A percentile compares a stretch with the other conserved stretches of the same genome.
Evolutionary conservation across 192 early-diverging fungal genomes (phyloP).

Genomic region (Physocladia obscura): DNA sequence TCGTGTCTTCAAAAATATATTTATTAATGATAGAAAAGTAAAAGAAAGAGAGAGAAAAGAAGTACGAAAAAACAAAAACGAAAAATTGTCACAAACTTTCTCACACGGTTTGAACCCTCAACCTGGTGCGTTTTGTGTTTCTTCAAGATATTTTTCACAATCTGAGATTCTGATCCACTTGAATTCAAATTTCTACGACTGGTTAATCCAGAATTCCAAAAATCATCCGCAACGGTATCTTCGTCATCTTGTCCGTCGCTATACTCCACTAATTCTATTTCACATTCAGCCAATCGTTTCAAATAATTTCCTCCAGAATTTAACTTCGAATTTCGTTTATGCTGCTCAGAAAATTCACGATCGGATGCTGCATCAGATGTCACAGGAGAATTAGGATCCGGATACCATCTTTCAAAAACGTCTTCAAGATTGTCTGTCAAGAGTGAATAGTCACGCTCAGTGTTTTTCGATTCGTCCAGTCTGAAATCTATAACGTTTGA

Average conservation of each 20-base stretch:
- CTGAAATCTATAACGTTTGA: neutral
- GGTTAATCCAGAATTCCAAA: neutral
- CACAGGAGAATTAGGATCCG: no score
- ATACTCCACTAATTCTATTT: neutral
- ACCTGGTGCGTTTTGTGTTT: neutral
- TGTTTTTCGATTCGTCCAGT: neutral
- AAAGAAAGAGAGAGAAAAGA: neutral
- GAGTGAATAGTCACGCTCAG: neutral
- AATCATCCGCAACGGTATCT: neutral
- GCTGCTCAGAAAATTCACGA: no score
- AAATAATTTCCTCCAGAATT: no score
- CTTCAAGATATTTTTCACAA: neutral
- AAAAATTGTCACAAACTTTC: neutral
- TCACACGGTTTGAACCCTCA: neutral
- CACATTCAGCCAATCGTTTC: no score
- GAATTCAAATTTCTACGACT: neutral
- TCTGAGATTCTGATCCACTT: neutral
- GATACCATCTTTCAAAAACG: neutral
- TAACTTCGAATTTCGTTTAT: no score
- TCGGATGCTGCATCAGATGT: no score
- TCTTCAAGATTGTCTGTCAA: neutral
- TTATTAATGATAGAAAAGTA: no score
- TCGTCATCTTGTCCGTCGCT: neutral
- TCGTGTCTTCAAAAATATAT: no score
- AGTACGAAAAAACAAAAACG: neutral